phyloP scores from a whole-genome alignment of 2,329 filamentous ascomycete genomes.

The Cordyceps pruinosa region DNA sequence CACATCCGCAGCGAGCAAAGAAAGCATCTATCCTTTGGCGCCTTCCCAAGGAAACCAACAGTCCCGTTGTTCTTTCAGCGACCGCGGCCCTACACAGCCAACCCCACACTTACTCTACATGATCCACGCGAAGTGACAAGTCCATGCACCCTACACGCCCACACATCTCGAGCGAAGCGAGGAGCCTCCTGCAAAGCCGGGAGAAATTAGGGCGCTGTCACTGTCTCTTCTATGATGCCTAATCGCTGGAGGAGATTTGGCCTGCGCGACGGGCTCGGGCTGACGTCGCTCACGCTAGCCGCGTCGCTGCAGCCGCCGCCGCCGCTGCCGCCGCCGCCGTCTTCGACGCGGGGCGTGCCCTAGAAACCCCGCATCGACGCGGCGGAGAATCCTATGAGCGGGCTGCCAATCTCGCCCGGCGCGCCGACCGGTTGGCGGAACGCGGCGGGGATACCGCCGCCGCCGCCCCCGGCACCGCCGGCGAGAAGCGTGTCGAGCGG shows the following conservation, averaged over 20 bases:
- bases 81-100: no score
- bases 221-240: neutral
- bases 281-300: neutral
- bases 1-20: neutral
- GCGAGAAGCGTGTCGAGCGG: neutral
- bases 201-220: neutral
- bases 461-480: conserved; percentile 33
- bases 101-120: no score
- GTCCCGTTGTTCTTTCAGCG: no score
- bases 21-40: neutral
- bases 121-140: no score
- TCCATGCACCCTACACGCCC: neutral
- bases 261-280: conserved; percentile 14
- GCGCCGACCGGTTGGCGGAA: conserved; percentile 43
- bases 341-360: conserved; percentile 17
- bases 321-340: neutral
- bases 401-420: conserved; percentile 66
- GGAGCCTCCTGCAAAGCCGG: no score
- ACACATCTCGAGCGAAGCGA: neutral
- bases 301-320: neutral
- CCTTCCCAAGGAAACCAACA: neutral
- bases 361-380: conserved; percentile 32
- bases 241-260: conserved; percentile 16
- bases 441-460: no score
- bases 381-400: conserved; percentile 41